Evolutionary conservation across 1,284 basidiomycete genomes (phyloP), one percentile per base, ranked within the genome.

Genomic region (Chalciporus sp.): DNA sequence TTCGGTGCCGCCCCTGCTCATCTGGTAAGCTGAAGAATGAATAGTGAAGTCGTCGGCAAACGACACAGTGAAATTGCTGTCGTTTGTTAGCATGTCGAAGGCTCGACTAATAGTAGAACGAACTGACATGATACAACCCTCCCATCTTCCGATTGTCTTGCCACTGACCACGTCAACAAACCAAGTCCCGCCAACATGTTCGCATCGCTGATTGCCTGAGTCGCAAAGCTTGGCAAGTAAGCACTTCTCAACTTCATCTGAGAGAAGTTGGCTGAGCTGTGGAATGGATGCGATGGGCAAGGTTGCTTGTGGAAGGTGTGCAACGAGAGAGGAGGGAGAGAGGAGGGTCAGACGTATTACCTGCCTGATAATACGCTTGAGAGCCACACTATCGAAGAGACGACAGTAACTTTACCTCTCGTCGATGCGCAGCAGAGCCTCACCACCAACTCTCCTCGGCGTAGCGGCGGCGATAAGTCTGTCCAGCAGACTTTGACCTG

Each of bases 121-220:
- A 27, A 79, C 88, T 68, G 63, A 91, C 89, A 91, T 59, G 27
- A 85, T 81, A 58, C 81, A 84, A 5, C 88, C 86, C 58, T 91
- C 88, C 88, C 89, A 91, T 60, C 86, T 77, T 10, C 87, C 89
- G n/a, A 92, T 80, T 51, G 84, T 85, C 53, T 82, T 77, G 44
- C 82, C 81, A 45, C 76, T 77, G 42, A 82, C 69, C 46, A 83
- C 67, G 61, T 92, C 89, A 12, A 91, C 82, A 60, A 92, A 89
- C 89, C 89, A 92, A 3, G 82, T 84, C 10, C 84, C 86, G 42
- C 79, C 81, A 17, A 82, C 74, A 42, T 68, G 62, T 50, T 82
- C 77, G 51, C 80, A 83, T 16, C 83, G 71, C 41, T 81, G 78
- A 23, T 72, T 74, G 7, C 90, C 89, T 29, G 86, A 72, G 51